Conservation (phyloP, 179 eudicot genomes). For the Corrigiola litoralis region DNA sequence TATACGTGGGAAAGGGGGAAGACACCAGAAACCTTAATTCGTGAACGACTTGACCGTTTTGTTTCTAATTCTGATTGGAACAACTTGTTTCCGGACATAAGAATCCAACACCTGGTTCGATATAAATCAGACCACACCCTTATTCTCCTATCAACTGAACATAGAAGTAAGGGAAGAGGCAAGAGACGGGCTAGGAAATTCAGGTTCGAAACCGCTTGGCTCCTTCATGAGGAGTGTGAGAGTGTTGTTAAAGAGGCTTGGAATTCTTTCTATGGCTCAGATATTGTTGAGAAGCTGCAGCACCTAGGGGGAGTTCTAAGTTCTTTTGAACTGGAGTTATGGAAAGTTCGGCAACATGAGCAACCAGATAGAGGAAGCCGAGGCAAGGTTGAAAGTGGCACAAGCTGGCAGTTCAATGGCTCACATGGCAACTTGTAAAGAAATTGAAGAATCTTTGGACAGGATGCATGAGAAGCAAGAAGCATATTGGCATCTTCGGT, state of each 20-base stretch:
- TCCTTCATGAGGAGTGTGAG: not conserved
- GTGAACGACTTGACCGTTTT: not conserved
- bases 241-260: not conserved
- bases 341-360: not conserved
- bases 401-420: not conserved
- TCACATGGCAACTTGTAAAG: not conserved
- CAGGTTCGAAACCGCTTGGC: not conserved
- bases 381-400: not conserved
- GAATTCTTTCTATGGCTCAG: fast-evolving
- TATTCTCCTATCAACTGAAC: not conserved
- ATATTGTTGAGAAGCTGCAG: not conserved
- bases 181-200: not conserved
- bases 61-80: not conserved
- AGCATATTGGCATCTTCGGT: not conserved
- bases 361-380: not conserved
- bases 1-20: not conserved
- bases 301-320: too few relatives aligned
- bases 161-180: not conserved
- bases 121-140: not conserved
- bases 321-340: not conserved
- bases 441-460: not conserved
- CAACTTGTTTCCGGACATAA: not conserved
- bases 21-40: not conserved
- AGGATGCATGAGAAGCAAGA: not conserved
- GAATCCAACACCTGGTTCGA: not conserved